A percentile compares a stretch with the other conserved stretches of the same genome.
These are phyloP conservation scores for Penicillium sp. DNA, from an alignment of 2,329 filamentous ascomycete genomes.

Conservation along the genomic window DNA sequence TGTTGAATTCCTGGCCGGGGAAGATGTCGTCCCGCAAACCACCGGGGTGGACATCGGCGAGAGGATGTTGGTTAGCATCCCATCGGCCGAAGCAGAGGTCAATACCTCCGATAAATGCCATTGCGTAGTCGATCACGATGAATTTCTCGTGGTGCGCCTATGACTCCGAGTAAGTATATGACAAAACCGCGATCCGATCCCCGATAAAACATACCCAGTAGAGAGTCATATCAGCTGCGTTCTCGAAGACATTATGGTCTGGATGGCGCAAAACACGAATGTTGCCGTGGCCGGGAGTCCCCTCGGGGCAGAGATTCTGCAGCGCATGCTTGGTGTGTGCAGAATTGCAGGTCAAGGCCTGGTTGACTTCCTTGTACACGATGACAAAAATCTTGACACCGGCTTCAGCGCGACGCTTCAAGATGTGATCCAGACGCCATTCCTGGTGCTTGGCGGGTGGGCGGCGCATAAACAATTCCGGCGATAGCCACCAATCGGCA, in stretches of 20 bases:
- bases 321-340: constrained; percentile 86
- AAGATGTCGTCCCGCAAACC: constrained; percentile 79
- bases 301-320: constrained; percentile 71
- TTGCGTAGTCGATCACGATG: constrained; percentile 83
- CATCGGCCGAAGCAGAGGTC: constrained; percentile 95
- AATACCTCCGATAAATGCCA: constrained; percentile 89
- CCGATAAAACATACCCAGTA: constrained; percentile 59
- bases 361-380: constrained; percentile 83
- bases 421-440: constrained; percentile 76
- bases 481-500: constrained; percentile 93
- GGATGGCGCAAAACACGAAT: constrained; percentile 87
- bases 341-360: constrained; percentile 84
- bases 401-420: constrained; percentile 83
- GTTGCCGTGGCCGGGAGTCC: constrained; percentile 75
- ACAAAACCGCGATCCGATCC: background rate
- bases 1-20: constrained; percentile 97
- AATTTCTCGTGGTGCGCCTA: constrained; percentile 94
- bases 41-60: constrained; percentile 82
- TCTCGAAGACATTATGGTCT: constrained; percentile 91
- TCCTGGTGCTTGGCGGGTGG: constrained; percentile 78
- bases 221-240: constrained; percentile 90
- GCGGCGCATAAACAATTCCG: constrained; percentile 76
- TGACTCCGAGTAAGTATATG: background rate
- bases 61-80: constrained; percentile 78
- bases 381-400: constrained; percentile 93